Percentiles rank a stretch among this genome's conserved stretches.
Conservation (phyloP, 495 filamentous ascomycete species). For the Xylaria cubensis region DNA sequence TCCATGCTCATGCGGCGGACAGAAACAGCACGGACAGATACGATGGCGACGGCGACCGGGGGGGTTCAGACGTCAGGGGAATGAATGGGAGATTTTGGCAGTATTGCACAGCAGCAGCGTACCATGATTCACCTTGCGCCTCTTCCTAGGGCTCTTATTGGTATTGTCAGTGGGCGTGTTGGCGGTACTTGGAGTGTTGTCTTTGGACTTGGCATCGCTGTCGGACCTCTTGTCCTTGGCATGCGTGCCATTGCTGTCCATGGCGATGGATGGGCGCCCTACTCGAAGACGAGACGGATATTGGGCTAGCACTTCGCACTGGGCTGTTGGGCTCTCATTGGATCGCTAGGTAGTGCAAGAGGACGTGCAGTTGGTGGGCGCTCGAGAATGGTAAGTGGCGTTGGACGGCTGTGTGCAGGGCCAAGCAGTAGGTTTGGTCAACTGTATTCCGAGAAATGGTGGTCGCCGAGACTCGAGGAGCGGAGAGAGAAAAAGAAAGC, state of each 20-base stretch:
- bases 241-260: slow-evolving; percentile 56
- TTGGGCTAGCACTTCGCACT: slow-evolving; percentile 35
- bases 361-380: slow-evolving; percentile 55
- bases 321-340: slow-evolving; percentile 53
- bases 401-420: slow-evolving; percentile 57
- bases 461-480: slow-evolving; percentile 26
- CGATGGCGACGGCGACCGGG: slow-evolving; percentile 30
- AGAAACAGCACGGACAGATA: slow-evolving; percentile 27
- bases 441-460: slow-evolving; percentile 26
- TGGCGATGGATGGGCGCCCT: slow-evolving; percentile 37
- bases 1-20: slow-evolving; percentile 28
- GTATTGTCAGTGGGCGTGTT: slow-evolving; percentile 46
- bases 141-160: slow-evolving; percentile 82
- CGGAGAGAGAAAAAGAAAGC: slow-evolving; percentile 27
- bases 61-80: slow-evolving; percentile 35
- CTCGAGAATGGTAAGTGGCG: slow-evolving; percentile 48
- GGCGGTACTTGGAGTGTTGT: slow-evolving; percentile 49
- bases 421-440: slow-evolving; percentile 38
- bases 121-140: slow-evolving; percentile 99
- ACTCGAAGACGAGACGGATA: slow-evolving; percentile 35
- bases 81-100: slow-evolving; percentile 42
- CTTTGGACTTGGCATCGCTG: slow-evolving; percentile 51
- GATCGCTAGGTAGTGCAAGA: slow-evolving; percentile 56
- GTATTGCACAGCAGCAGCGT: slow-evolving; percentile 50
- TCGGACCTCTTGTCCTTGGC: slow-evolving; percentile 57